Percentiles rank a stretch among this genome's conserved stretches.
Evolutionary conservation across 1,139 yeast genomes (phyloP).

Genomic region (Debaryomyces fabryi): DNA sequence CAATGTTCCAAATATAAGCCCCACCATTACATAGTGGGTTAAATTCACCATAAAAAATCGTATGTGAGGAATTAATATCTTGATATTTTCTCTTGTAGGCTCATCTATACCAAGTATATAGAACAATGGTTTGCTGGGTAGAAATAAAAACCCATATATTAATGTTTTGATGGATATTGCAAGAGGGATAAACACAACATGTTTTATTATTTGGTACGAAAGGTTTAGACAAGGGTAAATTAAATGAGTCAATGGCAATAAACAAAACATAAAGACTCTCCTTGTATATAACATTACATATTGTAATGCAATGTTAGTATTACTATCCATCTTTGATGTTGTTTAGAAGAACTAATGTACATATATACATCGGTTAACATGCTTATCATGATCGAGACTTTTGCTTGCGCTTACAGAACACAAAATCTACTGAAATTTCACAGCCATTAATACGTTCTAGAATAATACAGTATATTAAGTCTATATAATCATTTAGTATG

Average conservation of each 20-base stretch:
- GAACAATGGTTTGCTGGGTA: slow-evolving; percentile 27
- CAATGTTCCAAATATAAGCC: slow-evolving; percentile 25
- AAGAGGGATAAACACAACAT: slow-evolving; percentile 7
- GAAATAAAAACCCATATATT: slow-evolving; percentile 19
- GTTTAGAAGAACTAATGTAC: background rate
- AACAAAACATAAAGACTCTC: background rate
- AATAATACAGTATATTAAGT: background rate
- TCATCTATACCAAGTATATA: slow-evolving; percentile 18
- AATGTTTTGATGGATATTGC: slow-evolving; percentile 15
- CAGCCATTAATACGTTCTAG: background rate
- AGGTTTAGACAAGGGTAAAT: slow-evolving; percentile 4
- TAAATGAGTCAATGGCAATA: slow-evolving; percentile 5
- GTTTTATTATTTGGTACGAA: slow-evolving; percentile 5
- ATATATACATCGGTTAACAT: background rate
- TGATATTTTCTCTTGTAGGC: slow-evolving; percentile 11
- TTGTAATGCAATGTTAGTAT: background rate
- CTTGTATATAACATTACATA: background rate
- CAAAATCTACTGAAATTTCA: slow-evolving; percentile 4
- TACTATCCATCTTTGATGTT: background rate
- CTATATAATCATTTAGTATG: slow-evolving; percentile 14
- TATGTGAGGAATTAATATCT: slow-evolving; percentile 9
- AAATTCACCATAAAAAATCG: slow-evolving; percentile 19
- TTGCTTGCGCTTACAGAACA: background rate
- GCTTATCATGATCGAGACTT: background rate
- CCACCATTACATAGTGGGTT: slow-evolving; percentile 27